Conservation (phyloP, 1,284 basidiomycete genomes). For the Cutaneotrichosporon mucoides region DNA sequence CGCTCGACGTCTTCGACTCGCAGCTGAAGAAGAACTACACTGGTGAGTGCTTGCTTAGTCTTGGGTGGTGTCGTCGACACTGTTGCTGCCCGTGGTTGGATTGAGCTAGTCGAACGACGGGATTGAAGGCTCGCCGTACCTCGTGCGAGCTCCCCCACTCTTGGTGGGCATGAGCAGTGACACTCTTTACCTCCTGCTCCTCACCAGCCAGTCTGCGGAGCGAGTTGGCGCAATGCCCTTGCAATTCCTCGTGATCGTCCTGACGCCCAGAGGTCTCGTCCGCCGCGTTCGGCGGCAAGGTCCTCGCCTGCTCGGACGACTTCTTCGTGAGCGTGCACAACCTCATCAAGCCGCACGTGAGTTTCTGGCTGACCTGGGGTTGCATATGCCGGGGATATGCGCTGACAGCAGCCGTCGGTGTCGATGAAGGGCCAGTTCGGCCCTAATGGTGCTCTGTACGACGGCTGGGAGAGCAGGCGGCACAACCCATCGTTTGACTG, state of each 20-base stretch:
- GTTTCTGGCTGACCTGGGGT: no score
- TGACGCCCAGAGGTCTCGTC: constrained; percentile 75
- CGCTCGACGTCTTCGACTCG: constrained; percentile 58
- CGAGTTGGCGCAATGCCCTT: no score
- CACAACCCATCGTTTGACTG: constrained; percentile 85
- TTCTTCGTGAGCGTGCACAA: constrained; percentile 87
- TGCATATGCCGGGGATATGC: constrained; percentile 5
- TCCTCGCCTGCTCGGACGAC: constrained; percentile 82
- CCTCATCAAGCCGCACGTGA: constrained; percentile 69
- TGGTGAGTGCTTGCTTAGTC: constrained; percentile 52
- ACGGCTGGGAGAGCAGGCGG: constrained; percentile 88
- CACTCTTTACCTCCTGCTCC: no score
- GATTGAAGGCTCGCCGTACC: no score
- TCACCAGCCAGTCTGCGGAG: no score
- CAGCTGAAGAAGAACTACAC: constrained; percentile 58
- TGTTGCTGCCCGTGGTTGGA: no score
- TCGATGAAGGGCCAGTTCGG: constrained; percentile 92
- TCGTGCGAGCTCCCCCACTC: no score
- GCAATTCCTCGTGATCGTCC: neutral
- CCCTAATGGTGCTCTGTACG: constrained; percentile 88
- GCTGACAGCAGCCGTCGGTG: constrained; percentile 55
- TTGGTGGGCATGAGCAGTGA: no score
- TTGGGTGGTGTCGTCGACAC: no score
- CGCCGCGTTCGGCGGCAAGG: constrained; percentile 70
- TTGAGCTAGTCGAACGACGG: no score